Conservation (phyloP, 352 stramenopile genomes). For the Pelagophyceae sp. region DNA sequence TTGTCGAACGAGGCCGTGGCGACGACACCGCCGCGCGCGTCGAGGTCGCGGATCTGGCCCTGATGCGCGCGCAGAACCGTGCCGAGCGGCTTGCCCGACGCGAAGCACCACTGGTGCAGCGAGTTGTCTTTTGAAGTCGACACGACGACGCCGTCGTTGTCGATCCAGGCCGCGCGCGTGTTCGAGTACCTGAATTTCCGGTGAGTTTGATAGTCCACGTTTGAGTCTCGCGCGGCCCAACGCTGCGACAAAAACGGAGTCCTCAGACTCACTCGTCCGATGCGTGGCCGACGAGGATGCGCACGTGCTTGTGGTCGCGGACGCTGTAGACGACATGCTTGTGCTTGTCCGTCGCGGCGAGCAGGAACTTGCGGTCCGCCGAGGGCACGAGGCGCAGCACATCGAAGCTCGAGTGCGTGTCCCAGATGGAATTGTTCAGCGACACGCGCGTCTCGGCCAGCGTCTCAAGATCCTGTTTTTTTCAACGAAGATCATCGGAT, state of each 20-base stretch:
- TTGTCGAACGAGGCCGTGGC: slow-evolving; percentile 17
- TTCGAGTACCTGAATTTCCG: no score
- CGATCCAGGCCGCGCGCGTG: slow-evolving; percentile 3
- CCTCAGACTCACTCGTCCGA: no score
- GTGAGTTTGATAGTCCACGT: no score
- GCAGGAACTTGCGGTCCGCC: slow-evolving; percentile 5
- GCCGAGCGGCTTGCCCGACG: background rate
- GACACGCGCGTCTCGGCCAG: slow-evolving; percentile 1
- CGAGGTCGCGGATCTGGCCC: background rate
- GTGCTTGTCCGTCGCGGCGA: background rate
- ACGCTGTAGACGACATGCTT: slow-evolving; percentile 2
- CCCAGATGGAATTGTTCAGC: background rate
- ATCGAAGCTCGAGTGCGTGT: slow-evolving; percentile 9
- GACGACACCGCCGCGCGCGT: background rate
- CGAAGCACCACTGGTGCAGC: slow-evolving; percentile 11
- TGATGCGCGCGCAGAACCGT: background rate
- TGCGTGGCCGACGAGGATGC: background rate
- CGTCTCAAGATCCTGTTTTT: background rate
- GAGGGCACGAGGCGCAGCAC: background rate
- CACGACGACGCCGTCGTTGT: background rate
- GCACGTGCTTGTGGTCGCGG: background rate
- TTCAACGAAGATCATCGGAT: no score
- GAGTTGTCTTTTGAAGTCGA: background rate
- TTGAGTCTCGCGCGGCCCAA: no score
- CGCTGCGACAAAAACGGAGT: no score